Conservation (phyloP, 495 filamentous ascomycete species). For the Neurospora cerealis region DNA sequence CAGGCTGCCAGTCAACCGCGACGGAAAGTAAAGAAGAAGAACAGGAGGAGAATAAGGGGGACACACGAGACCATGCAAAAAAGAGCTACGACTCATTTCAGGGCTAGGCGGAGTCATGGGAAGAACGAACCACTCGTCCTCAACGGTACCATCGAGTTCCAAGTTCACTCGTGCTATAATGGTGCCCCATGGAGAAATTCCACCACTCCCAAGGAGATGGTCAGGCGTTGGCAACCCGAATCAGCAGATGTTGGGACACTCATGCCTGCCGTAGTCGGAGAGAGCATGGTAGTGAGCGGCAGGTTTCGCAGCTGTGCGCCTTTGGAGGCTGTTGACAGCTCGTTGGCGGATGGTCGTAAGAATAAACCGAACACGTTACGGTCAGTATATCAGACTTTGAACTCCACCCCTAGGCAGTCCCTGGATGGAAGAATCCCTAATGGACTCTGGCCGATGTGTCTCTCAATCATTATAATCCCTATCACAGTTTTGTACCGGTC, state of each 20-base stretch:
- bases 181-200: slow-evolving; percentile 9
- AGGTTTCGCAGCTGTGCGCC: slow-evolving; percentile 11
- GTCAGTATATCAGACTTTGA: not conserved
- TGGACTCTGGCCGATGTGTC: not conserved
- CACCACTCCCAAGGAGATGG: slow-evolving; percentile 9
- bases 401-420: not conserved
- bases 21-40: not conserved
- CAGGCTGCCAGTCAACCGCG: not conserved
- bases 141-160: slow-evolving; percentile 27
- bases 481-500: not conserved
- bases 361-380: not conserved
- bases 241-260: not conserved
- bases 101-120: slow-evolving; percentile 72
- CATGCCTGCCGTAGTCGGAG: not conserved
- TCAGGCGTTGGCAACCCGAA: slow-evolving; percentile 1
- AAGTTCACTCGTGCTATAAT: not conserved
- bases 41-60: not conserved
- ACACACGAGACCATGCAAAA: not conserved
- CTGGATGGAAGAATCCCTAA: not conserved
- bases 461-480: not conserved
- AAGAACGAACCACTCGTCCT: slow-evolving; percentile 72
- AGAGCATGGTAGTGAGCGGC: not conserved
- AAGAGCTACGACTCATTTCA: slow-evolving; percentile 63
- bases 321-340: not conserved
- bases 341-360: not conserved